These are phyloP conservation scores for Closterium sp. DNA, from an alignment of 139 green algal species.

Conservation along the genomic window DNA sequence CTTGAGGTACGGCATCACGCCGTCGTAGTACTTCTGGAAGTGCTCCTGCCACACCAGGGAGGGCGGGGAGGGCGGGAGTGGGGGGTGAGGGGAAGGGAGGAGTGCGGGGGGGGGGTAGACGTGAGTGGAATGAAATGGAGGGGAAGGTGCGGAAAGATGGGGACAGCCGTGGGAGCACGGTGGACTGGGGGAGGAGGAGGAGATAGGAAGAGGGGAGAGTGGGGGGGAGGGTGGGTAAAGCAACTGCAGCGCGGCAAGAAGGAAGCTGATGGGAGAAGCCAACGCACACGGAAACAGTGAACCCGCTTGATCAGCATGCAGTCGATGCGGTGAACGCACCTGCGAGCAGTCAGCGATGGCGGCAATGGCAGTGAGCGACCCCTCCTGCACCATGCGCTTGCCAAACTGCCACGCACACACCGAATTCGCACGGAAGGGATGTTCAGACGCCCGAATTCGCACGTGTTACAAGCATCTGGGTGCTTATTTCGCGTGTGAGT, in stretches of 20 bases:
- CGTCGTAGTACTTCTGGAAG: conserved; percentile 90
- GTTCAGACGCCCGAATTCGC: not conserved
- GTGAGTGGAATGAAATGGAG: not conserved
- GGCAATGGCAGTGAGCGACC: conserved; percentile 90
- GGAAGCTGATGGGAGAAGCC: too few relatives aligned
- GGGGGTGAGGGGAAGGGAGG: not conserved
- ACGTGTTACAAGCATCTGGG: too few relatives aligned
- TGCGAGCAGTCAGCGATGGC: conserved; percentile 86
- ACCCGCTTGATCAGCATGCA: not conserved
- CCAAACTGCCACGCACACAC: conserved; percentile 14
- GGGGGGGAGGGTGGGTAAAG: not conserved
- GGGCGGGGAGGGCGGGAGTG: too few relatives aligned
- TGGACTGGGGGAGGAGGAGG: too few relatives aligned
- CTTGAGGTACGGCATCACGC: conserved; percentile 88
- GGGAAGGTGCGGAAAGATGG: too few relatives aligned
- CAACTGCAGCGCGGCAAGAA: too few relatives aligned
- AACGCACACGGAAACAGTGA: too few relatives aligned
- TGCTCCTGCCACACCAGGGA: too few relatives aligned
- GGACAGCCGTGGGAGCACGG: too few relatives aligned
- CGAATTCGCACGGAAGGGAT: not conserved
- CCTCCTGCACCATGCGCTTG: conserved; percentile 72
- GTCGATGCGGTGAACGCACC: conserved; percentile 18
- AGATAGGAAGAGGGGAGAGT: not conserved
- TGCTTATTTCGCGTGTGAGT: too few relatives aligned
- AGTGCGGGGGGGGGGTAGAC: too few relatives aligned